Conservation (phyloP, 768 basidiomycete genomes). For the Exidia glandulosa region DNA sequence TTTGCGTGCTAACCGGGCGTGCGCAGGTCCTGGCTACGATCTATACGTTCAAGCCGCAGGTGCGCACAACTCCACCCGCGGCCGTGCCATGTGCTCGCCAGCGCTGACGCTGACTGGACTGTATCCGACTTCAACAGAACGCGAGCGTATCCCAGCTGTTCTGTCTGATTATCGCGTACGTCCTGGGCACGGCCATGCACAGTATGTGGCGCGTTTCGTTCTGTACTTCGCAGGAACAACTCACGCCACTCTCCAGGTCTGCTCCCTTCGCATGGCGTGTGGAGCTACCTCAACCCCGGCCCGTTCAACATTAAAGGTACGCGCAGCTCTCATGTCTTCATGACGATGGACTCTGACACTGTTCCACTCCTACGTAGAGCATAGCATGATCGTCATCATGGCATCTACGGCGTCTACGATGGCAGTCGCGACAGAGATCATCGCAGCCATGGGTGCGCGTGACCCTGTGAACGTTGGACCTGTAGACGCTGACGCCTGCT, state of each 20-base stretch:
- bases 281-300: slow-evolving; percentile 51
- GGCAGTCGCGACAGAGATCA: slow-evolving; percentile 47
- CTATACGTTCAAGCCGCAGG: slow-evolving; percentile 27
- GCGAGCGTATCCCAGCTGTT: slow-evolving; percentile 45
- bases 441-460: slow-evolving; percentile 41
- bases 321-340: not conserved
- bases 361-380: slow-evolving; percentile 30
- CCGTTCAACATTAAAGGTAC: slow-evolving; percentile 47
- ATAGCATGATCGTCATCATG: slow-evolving; percentile 53
- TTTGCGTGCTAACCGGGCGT: not conserved
- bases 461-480: not conserved
- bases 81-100: not conserved
- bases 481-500: not conserved
- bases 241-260: slow-evolving; percentile 13
- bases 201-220: slow-evolving; percentile 25
- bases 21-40: slow-evolving; percentile 19
- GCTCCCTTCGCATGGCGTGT: slow-evolving; percentile 34
- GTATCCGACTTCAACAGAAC: too few relatives aligned
- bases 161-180: slow-evolving; percentile 44
- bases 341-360: not conserved
- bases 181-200: slow-evolving; percentile 39
- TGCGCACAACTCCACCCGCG: too few relatives aligned
- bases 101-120: slow-evolving; percentile 12
- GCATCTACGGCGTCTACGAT: slow-evolving; percentile 47
- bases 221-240: not conserved